Conservation (phyloP, 805 yeast species). For the Henningerozyma blattae region DNA sequence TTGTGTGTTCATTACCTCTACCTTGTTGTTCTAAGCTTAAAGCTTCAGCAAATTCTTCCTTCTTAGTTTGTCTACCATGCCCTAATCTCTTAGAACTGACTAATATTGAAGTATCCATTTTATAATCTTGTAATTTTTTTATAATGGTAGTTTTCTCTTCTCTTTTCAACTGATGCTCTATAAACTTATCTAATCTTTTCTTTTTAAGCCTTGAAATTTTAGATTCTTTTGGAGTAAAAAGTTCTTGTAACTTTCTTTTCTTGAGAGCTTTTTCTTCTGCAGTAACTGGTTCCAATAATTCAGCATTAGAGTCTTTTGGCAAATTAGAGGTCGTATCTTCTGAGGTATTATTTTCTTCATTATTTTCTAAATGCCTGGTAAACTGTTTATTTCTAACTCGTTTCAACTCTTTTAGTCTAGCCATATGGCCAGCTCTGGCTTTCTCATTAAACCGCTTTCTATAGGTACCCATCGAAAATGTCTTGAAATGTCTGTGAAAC, state of each 20-base stretch:
- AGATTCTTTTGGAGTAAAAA: constrained; percentile 49
- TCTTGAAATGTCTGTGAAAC: no score
- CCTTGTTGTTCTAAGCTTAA: constrained; percentile 62
- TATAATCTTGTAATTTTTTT: constrained; percentile 51
- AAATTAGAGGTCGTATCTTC: constrained; percentile 6
- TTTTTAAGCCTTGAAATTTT: constrained; percentile 61
- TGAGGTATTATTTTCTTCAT: constrained; percentile 5
- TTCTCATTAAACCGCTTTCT: constrained; percentile 73
- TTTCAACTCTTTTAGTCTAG: constrained; percentile 61
- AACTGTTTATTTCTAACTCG: constrained; percentile 61
- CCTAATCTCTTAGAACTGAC: constrained; percentile 74
- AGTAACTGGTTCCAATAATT: constrained; percentile 48
- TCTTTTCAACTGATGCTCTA: constrained; percentile 77
- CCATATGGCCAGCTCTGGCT: constrained; percentile 75
- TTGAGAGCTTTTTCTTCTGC: constrained; percentile 50
- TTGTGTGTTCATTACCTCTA: constrained; percentile 45
- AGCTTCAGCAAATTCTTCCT: constrained; percentile 66
- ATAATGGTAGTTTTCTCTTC: constrained; percentile 76
- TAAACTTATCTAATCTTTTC: constrained; percentile 81
- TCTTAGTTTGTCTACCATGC: constrained; percentile 53
- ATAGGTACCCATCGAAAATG: constrained; percentile 83
- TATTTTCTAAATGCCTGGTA: constrained; percentile 31
- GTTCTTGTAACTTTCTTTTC: constrained; percentile 51
- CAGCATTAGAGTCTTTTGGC: constrained; percentile 43
- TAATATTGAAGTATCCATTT: constrained; percentile 56